phyloP scores from a whole-genome alignment of 2,329 filamentous ascomycete genomes.

The Phyllosticta capitalensis region DNA sequence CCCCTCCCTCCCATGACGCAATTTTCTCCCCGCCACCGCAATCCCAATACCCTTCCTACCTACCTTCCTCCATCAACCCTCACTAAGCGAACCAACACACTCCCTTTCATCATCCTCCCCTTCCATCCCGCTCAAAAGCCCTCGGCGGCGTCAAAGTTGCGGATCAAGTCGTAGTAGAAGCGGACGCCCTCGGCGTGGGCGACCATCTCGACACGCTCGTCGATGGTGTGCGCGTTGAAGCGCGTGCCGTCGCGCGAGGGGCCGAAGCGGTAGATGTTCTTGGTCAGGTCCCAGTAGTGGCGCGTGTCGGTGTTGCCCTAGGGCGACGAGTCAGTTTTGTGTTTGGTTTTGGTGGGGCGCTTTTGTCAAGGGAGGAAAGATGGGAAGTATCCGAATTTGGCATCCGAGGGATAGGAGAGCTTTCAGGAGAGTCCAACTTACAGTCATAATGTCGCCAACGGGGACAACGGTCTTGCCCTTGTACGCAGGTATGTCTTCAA shows the following conservation, averaged over 20 bases:
- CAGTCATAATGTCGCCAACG: conserved; percentile 37
- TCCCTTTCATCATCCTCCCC: too few relatives aligned
- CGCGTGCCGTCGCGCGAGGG: conserved; percentile 36
- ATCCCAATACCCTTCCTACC: too few relatives aligned
- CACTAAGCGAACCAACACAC: too few relatives aligned
- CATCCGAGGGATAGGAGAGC: too few relatives aligned
- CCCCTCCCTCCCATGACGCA: too few relatives aligned
- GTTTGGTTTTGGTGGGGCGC: too few relatives aligned
- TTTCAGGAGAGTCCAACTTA: too few relatives aligned
- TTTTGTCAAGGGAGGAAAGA: too few relatives aligned
- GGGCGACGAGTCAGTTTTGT: conserved; percentile 26
- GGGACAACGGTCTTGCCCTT: conserved; percentile 30
- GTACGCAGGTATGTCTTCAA: conserved; percentile 19
- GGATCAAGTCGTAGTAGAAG: conserved; percentile 11
- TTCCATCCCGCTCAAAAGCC: neutral
- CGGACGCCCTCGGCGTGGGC: conserved; percentile 37
- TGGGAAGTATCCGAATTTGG: too few relatives aligned
- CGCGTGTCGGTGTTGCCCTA: conserved; percentile 43
- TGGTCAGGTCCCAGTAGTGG: conserved; percentile 44
- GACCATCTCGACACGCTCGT: conserved; percentile 37
- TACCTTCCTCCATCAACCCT: too few relatives aligned
- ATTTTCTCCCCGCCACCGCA: too few relatives aligned
- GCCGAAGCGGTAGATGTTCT: conserved; percentile 44
- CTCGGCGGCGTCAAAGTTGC: conserved; percentile 5
- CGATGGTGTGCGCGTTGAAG: conserved; percentile 41